These are phyloP conservation scores for Teratosphaeria pseudoeucalypti DNA, from an alignment of 2,329 filamentous ascomycete genomes.

Conservation along the genomic window DNA sequence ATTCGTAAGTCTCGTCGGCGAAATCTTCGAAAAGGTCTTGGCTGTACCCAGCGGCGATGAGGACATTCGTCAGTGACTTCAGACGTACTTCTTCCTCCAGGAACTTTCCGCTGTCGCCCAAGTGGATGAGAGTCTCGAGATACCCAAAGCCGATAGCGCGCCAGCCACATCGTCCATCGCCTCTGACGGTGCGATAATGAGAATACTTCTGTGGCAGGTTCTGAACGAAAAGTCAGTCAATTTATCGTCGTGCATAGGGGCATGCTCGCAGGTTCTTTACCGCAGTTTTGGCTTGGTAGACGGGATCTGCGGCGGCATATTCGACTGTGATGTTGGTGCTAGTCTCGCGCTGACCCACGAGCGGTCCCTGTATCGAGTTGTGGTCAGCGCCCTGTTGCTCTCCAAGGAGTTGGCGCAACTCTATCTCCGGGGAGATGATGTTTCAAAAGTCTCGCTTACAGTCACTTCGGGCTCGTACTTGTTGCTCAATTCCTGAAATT, in stretches of 20 bases:
- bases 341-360: conserved; percentile 68
- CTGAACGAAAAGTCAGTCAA: conserved; percentile 35
- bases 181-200: conserved; percentile 75
- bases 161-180: conserved; percentile 96
- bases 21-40: conserved; percentile 72
- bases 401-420: conserved; percentile 9
- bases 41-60: conserved; percentile 59
- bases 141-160: conserved; percentile 86
- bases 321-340: conserved; percentile 70
- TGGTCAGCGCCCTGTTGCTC: conserved; percentile 16
- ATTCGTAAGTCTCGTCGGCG: conserved; percentile 48
- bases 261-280: conserved; percentile 43
- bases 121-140: conserved; percentile 71
- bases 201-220: conserved; percentile 73
- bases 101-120: conserved; percentile 54
- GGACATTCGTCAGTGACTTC: conserved; percentile 57
- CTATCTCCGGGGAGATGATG: conserved; percentile 1
- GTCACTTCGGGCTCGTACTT: conserved; percentile 48
- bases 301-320: conserved; percentile 77
- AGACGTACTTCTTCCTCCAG: conserved; percentile 63
- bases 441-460: conserved; percentile 31
- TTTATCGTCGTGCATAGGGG: neutral
- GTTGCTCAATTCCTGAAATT: conserved; percentile 52
- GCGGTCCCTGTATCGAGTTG: conserved; percentile 54
- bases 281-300: conserved; percentile 77